Base-by-base conservation (phyloP, 2,329 filamentous ascomycete genomes). In the Fusarium sp. region DNA sequence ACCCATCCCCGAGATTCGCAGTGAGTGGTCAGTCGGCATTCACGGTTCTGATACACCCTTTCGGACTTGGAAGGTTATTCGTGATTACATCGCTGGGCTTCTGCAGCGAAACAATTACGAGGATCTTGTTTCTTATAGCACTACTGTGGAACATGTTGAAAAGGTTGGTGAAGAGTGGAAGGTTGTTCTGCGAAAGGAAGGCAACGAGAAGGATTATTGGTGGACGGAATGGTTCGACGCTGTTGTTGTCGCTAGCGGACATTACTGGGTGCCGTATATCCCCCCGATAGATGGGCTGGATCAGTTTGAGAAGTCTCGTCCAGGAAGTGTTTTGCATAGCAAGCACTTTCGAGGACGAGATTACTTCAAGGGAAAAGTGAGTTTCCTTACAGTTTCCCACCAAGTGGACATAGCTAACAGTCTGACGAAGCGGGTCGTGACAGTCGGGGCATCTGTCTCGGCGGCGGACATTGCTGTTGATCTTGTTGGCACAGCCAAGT, bases 381-480 rank as follows among this genome's bases (percentile, higher is more conserved):
- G 81, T 27, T 27, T 27, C 11, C 16, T 3, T 8, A 4, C 4
- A 2, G 1, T 11, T 16, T 6, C 14, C 18, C 14, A 16, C 7
- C 6, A n/a, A 8, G 6, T 43, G 18, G 29, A 29, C 11, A 31
- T 14, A 18, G 18, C 45, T 54, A 7, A 56, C 5, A 14, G 4
- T 18, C 2, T 54, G 27, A 10, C 65, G 2, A 41, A 91, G 88
- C 86, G 83, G 68, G 88, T 92, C 0, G 83, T 93, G 0, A 86
- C 91, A 0, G 89, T 93, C 2, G 91, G 91, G 4, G 91, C 89
- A 1, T 92, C 89, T 1, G 90, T 92, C 4, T 93, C 91, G 0
- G 91, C 88, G 0, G 87, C 89, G 31, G 92, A 93, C 75, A 91
- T 91, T 14, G 86, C 88, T 2, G 86, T 88, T 65, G 87, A 89